Evolutionary conservation across 345 rosid genomes (phyloP), one percentile per base, ranked within the genome.

Genomic region (Raphanus raphanistrum): DNA sequence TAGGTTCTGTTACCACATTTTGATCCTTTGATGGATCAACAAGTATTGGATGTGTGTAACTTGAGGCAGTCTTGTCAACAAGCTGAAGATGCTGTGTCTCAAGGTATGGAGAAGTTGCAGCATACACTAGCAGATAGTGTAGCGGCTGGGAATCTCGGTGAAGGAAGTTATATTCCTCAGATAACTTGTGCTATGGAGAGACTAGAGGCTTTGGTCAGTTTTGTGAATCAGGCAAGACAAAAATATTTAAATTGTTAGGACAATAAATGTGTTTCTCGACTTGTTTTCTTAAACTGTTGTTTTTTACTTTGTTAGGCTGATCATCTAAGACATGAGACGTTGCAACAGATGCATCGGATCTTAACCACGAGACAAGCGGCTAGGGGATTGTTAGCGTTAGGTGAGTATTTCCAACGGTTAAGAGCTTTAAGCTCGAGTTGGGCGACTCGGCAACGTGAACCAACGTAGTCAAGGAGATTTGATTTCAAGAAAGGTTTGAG

Each of bases 21-120:
- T 55, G 87, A 90, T 32, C 85, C 89, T 50, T 65, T 95, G 84
- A 80, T 90, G 25, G 96, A 92, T 3, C 84, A 81, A 45, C 98
- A 95, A 58, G 9, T 76, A 21, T 6, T 83, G 63, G 86, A 86
- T 61, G 88, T 88, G 25, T 59, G 66, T 62, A 90, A 82, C 72
- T 76, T 95, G 57, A 79, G 21, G 70, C 83, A 87, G 66, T 85
- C 96, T 54, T 92, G 98, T 84, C 94, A 95, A 76, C 99, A 95
- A 83, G 98, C 97, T 2, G 99, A 95, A 88, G 98, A 95, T 72
- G 98, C 99, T 9, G 85, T 95, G 26, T 82, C 94, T 0, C 94
- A 90, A 81, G 99, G 97, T n/a, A 89, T 92, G 97, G 99, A 88
- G 11, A 95, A 85, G 76, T 86, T 95, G 77, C 97, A 89, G 72